These are phyloP conservation scores for Fagopyrum homotropicum DNA, from an alignment of 148 eudicot genomes.

Conservation along the genomic window DNA sequence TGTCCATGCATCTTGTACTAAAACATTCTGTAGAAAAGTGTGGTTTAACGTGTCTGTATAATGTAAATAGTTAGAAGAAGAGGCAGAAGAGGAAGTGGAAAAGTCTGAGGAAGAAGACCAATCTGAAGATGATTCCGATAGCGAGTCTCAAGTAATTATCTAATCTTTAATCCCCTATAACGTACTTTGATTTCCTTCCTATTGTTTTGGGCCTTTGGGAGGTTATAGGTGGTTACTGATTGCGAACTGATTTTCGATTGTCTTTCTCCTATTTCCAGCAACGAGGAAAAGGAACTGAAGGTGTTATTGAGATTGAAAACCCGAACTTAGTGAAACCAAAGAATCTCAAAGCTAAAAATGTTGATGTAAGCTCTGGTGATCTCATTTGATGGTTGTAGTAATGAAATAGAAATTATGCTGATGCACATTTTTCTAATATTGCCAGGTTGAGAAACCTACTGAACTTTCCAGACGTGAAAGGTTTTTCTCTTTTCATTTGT, in stretches of 20 bases:
- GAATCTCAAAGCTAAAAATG: conserved; percentile 71
- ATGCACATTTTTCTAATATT: conserved; percentile 6
- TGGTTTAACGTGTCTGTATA: background rate
- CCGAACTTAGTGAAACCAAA: conserved; percentile 83
- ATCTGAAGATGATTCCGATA: conserved; percentile 49
- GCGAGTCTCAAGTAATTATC: conserved; percentile 40
- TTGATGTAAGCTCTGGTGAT: conserved; percentile 53
- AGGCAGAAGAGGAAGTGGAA: conserved; percentile 22
- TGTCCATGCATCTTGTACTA: background rate
- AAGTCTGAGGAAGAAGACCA: conserved; percentile 36
- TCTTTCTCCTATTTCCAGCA: conserved; percentile 18
- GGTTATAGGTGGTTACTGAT: background rate
- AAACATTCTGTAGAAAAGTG: background rate
- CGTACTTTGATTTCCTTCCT: background rate
- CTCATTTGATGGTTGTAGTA: background rate
- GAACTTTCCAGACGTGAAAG: conserved; percentile 97
- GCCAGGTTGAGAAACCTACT: conserved; percentile 74
- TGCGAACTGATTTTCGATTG: background rate
- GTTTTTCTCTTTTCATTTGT: conserved; percentile 29
- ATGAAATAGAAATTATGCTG: background rate
- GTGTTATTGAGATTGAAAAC: conserved; percentile 79
- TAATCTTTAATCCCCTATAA: background rate
- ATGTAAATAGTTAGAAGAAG: conserved; percentile 11
- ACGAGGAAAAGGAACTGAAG: conserved; percentile 74
- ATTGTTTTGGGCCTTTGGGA: background rate